These are phyloP conservation scores for Coniochaeta ligniaria DNA, from an alignment of 2,329 filamentous ascomycete genomes.

Conservation along the genomic window DNA sequence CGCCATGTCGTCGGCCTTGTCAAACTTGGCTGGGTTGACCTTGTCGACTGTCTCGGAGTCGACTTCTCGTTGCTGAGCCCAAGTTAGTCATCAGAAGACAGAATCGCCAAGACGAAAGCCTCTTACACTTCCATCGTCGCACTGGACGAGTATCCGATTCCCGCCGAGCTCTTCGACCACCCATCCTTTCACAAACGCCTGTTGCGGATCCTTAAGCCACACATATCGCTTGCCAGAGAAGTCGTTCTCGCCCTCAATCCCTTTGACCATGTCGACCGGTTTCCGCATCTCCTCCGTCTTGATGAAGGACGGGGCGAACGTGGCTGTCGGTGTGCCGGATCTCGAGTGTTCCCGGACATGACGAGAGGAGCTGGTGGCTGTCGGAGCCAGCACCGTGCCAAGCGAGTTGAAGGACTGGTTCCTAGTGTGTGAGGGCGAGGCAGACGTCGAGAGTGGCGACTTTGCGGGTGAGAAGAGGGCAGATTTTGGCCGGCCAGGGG, in stretches of 20 bases:
- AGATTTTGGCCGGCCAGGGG: slow-evolving; percentile 62
- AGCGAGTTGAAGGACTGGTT: slow-evolving; percentile 60
- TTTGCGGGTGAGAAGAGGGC: slow-evolving; percentile 53
- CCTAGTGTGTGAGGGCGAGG: slow-evolving; percentile 51
- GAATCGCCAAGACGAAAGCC: background rate
- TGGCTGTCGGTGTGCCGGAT: slow-evolving; percentile 59
- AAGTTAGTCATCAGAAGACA: background rate
- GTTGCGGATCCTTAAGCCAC: slow-evolving; percentile 83
- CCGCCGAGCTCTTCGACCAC: slow-evolving; percentile 73
- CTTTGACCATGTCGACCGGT: slow-evolving; percentile 48
- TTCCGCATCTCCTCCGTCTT: slow-evolving; percentile 69
- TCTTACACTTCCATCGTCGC: slow-evolving; percentile 80
- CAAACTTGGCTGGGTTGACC: slow-evolving; percentile 98
- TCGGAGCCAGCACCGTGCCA: slow-evolving; percentile 31
- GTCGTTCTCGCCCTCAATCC: slow-evolving; percentile 95
- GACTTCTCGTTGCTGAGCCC: slow-evolving; percentile 70
- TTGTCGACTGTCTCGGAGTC: slow-evolving; percentile 88
- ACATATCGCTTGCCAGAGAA: slow-evolving; percentile 98
- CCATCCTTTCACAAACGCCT: slow-evolving; percentile 88
- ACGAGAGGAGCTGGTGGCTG: slow-evolving; percentile 17
- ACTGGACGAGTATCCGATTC: slow-evolving; percentile 75
- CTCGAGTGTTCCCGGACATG: slow-evolving; percentile 54
- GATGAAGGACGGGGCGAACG: slow-evolving; percentile 95
- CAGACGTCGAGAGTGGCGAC: slow-evolving; percentile 35
- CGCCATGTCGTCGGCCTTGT: slow-evolving; percentile 99